These are phyloP conservation scores for Phialemoniopsis sp. DNA, from an alignment of 2,329 filamentous ascomycete species.

Conservation along the genomic window DNA sequence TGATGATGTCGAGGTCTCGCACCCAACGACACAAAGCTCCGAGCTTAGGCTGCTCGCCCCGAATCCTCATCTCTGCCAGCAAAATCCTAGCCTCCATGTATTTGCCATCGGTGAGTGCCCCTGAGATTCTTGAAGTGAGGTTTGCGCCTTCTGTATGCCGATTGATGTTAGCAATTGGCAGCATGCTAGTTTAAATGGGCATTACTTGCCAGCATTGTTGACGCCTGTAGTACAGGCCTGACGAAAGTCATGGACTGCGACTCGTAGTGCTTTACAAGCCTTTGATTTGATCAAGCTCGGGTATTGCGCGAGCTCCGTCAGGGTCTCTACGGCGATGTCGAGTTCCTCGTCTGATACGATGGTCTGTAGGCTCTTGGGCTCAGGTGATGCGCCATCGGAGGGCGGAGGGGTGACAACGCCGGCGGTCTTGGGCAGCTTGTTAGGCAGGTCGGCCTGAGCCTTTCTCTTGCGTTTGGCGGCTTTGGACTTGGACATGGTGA, in stretches of 20 bases:
- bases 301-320: constrained; percentile 52
- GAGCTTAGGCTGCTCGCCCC: constrained; percentile 61
- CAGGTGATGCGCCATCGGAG: constrained; percentile 24
- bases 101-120: constrained; percentile 60
- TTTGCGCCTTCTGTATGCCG: constrained; percentile 45
- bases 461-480: constrained; percentile 40
- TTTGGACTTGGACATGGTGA: constrained; percentile 18
- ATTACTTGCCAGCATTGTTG: constrained; percentile 47
- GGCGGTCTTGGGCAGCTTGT: constrained; percentile 32
- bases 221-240: constrained; percentile 65
- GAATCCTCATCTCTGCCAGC: constrained; percentile 66
- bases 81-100: constrained; percentile 62
- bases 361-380: constrained; percentile 46
- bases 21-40: constrained; percentile 71
- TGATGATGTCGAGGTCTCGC: constrained; percentile 65
- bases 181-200: too few relatives aligned
- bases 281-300: constrained; percentile 65
- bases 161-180: constrained; percentile 7
- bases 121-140: constrained; percentile 63
- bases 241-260: constrained; percentile 65
- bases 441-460: constrained; percentile 23
- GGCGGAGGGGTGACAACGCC: constrained; percentile 27
- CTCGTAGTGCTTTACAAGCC: constrained; percentile 60
- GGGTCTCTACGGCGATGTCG: constrained; percentile 62
- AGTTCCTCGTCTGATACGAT: constrained; percentile 62